Conservation (phyloP, 2,329 filamentous ascomycete species). For the Tympanopsis confertula region DNA sequence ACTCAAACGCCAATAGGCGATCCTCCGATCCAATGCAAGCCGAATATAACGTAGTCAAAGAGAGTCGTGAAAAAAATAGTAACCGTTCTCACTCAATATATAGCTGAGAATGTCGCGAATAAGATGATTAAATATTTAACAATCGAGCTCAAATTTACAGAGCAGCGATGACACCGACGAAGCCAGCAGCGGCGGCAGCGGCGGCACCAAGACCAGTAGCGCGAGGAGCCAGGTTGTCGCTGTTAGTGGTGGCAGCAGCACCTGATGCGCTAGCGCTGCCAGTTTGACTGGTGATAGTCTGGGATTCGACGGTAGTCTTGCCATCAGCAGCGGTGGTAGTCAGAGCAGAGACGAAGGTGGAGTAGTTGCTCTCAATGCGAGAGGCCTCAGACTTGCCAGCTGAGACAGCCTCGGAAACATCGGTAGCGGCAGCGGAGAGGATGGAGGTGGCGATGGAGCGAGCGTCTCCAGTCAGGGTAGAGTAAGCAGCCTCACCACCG, state of each 20-base stretch:
- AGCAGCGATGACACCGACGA: not conserved
- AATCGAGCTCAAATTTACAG: too few relatives aligned
- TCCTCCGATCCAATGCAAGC: too few relatives aligned
- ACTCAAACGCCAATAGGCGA: too few relatives aligned
- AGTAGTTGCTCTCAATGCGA: not conserved
- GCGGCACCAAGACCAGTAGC: not conserved
- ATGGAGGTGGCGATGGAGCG: not conserved
- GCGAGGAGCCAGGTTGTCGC: too few relatives aligned
- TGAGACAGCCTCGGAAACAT: not conserved
- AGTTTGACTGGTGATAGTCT: not conserved
- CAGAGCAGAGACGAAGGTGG: not conserved
- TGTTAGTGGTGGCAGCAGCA: too few relatives aligned
- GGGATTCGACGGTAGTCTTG: not conserved
- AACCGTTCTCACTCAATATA: too few relatives aligned
- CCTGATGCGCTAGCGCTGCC: not conserved
- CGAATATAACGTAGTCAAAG: too few relatives aligned
- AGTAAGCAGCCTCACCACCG: not conserved
- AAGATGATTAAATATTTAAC: too few relatives aligned
- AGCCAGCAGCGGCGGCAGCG: not conserved
- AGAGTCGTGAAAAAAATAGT: too few relatives aligned
- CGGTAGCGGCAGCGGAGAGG: not conserved
- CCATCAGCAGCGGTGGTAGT: not conserved
- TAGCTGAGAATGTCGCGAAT: too few relatives aligned
- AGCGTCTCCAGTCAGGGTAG: not conserved
- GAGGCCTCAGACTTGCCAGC: not conserved